These are phyloP conservation scores for Tephrocybe sp. DNA, from an alignment of 768 basidiomycete genomes.

Conservation along the genomic window DNA sequence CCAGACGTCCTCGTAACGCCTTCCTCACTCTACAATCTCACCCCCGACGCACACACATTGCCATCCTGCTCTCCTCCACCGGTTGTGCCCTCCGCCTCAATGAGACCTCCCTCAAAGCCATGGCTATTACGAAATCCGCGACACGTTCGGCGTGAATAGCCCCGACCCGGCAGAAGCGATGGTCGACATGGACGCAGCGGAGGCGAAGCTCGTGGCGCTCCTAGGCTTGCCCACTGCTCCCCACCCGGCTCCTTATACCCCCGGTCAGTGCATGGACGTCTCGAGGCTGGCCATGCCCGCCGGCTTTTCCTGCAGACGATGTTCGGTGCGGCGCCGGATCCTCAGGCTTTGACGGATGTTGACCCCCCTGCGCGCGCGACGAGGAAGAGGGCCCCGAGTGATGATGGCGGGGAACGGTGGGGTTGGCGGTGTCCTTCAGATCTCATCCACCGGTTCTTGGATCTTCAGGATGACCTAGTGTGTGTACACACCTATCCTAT, in stretches of 20 bases:
- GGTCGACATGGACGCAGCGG: neutral
- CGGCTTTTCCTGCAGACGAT: constrained; percentile 51
- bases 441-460: too few species aligned
- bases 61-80: constrained; percentile 59
- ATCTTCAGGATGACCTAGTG: too few species aligned
- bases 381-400: constrained; percentile 1
- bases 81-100: constrained; percentile 50
- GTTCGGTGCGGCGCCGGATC: constrained; percentile 44
- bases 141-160: neutral
- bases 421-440: constrained; percentile 6
- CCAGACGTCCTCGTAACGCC: constrained; percentile 63
- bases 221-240: neutral
- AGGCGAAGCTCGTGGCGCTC: neutral
- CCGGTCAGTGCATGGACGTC: constrained; percentile 18
- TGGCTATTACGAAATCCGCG: constrained; percentile 30
- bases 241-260: constrained; percentile 13
- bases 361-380: constrained; percentile 27
- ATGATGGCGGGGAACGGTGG: constrained; percentile 2
- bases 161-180: neutral
- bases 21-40: constrained; percentile 56
- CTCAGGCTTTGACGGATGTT: constrained; percentile 24
- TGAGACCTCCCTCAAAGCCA: constrained; percentile 43
- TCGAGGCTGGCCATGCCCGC: constrained; percentile 15
- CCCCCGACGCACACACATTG: constrained; percentile 52
- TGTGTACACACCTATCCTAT: too few species aligned